Conservation (phyloP, 176 grass and related monocot species). For the Musa schizocarpa region DNA sequence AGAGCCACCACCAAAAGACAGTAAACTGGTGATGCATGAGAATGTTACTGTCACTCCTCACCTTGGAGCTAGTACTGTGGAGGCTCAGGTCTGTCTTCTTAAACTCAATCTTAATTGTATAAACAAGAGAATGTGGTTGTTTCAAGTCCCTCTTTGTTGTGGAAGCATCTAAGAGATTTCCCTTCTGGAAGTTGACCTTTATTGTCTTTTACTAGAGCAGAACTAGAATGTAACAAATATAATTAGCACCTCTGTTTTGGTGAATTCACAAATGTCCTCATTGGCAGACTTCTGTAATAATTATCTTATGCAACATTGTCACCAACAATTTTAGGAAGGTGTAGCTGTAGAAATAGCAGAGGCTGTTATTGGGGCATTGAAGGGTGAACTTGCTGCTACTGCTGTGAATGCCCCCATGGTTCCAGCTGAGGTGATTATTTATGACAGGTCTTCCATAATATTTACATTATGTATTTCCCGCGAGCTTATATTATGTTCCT, state of each 20-base stretch:
- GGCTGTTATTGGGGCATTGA: slow-evolving; percentile 13
- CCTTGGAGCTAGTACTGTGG: slow-evolving; percentile 18
- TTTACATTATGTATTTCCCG: no score
- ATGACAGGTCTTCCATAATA: not conserved
- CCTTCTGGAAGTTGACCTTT: no score
- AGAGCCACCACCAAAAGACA: slow-evolving; percentile 9
- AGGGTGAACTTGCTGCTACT: slow-evolving; percentile 6
- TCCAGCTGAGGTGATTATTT: slow-evolving; percentile 9
- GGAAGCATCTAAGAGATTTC: no score
- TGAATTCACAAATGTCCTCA: no score
- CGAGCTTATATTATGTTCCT: not conserved
- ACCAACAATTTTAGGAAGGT: slow-evolving; percentile 3
- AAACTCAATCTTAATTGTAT: not conserved
- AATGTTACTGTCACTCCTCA: slow-evolving; percentile 11
- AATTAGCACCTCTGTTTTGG: no score
- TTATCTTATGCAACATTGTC: not conserved
- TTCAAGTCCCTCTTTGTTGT: no score
- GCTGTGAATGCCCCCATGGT: slow-evolving; percentile 11
- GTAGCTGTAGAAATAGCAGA: slow-evolving; percentile 14
- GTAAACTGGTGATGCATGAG: slow-evolving; percentile 10
- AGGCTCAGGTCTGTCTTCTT: slow-evolving; percentile 8
- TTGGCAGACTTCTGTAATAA: no score
- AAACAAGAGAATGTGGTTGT: not conserved
- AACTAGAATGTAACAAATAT: no score
- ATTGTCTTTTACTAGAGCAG: no score